Base-by-base conservation (phyloP, 495 filamentous ascomycete genomes). In the Xylaria flabelliformis region DNA sequence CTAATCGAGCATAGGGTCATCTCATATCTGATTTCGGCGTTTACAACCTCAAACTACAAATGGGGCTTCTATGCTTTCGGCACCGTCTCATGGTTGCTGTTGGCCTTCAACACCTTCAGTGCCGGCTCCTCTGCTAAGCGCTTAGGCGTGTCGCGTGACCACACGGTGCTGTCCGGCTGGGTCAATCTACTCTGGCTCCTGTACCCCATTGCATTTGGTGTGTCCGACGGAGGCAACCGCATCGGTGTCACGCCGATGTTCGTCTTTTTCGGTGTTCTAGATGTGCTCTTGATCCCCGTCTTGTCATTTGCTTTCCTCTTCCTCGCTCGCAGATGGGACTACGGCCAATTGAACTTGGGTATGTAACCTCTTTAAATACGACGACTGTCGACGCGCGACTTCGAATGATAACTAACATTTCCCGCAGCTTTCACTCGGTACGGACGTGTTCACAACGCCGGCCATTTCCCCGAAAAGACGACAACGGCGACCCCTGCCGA, bases 61-160 rank as follows among this genome's bases (percentile, higher is more conserved):
- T 86, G 84, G 84, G 84, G 84, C 34, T 86, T 86, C 80, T 86
- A 81, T 64, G 81, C 80, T 70, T 84, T 84, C 44, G 84, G 82
- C 66, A 78, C 79, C 6, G 58, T 79, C 15, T 80, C 83, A 39
- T 79, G 78, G 71, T 6, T 80, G 3, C 62, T 82, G 34, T 81
- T 86, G 19, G 76, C 77, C 10, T 56, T 75, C 69, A 76, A 63
- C 68, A 84, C 83, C 0, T 66, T 85, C 8, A 15, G 36, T 13
- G 72, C 75, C 51, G 75, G 79, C 67, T 48, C 70, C 15, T 71
- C 76, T n/a, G 82, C 84, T 24, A 74, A 67, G 62, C 83, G 82
- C 56, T 72, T 85, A 29, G 80, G 76, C 21, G 73, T 84, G 64
- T 64, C 66, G 56, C 41, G 80, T 61, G 80, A 86, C 76, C 73